These are phyloP conservation scores for Hirschioporus abietinus DNA, from an alignment of 768 basidiomycete species.

Conservation along the genomic window DNA sequence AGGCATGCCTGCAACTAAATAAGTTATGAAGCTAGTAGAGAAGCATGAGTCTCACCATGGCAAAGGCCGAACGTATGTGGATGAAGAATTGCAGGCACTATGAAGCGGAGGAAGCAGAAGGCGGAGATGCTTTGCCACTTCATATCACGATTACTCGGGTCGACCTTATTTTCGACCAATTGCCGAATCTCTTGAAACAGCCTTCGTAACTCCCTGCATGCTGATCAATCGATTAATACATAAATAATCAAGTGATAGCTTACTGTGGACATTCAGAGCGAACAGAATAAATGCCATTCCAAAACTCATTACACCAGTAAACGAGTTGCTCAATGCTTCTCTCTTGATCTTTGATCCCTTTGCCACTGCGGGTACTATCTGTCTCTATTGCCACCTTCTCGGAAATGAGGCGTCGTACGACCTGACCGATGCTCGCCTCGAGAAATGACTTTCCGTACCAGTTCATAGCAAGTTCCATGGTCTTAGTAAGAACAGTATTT, in stretches of 20 bases:
- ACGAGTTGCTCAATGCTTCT: conserved; percentile 64
- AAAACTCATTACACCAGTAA: conserved; percentile 75
- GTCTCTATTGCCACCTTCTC: conserved; percentile 81
- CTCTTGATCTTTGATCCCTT: conserved; percentile 55
- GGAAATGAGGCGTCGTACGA: conserved; percentile 62
- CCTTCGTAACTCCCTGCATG: conserved; percentile 60
- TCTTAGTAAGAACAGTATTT: conserved; percentile 45
- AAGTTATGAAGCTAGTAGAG: conserved; percentile 1
- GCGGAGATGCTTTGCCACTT: conserved; percentile 84
- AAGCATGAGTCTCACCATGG: conserved; percentile 45
- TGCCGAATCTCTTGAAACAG: conserved; percentile 66
- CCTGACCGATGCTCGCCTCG: conserved; percentile 69
- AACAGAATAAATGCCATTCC: conserved; percentile 75
- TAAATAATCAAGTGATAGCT: conserved; percentile 23
- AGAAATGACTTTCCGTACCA: conserved; percentile 78
- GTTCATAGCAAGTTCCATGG: conserved; percentile 76
- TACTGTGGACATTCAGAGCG: conserved; percentile 72
- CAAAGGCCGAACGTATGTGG: conserved; percentile 80
- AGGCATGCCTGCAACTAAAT: conserved; percentile 53
- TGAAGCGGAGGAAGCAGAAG: conserved; percentile 85
- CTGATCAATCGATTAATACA: conserved; percentile 12
- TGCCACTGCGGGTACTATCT: conserved; percentile 65
- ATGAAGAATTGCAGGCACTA: conserved; percentile 86
- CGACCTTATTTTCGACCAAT: conserved; percentile 54
- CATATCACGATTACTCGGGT: conserved; percentile 45